These are phyloP conservation scores for Debaryomycetaceae sp. DNA, from an alignment of 1,139 yeast genomes.

Conservation along the genomic window DNA sequence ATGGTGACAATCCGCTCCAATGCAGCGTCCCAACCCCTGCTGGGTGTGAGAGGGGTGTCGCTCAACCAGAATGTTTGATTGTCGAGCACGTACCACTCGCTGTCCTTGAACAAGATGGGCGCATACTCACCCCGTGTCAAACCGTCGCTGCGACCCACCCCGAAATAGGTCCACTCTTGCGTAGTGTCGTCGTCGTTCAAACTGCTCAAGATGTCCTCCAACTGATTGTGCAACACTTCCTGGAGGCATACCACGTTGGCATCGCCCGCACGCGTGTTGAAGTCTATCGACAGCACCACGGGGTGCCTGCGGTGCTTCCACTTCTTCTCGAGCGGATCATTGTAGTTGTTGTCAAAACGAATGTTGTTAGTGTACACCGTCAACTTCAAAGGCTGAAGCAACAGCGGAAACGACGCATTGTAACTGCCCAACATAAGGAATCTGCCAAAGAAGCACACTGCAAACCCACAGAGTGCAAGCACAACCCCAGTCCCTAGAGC, in stretches of 20 bases:
- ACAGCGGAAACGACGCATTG: constrained; percentile 1
- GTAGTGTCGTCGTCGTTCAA: constrained; percentile 21
- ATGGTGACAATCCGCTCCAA: constrained; percentile 32
- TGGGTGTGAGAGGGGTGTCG: constrained; percentile 41
- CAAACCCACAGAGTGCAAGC: background rate
- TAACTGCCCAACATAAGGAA: background rate
- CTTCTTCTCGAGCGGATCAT: constrained; percentile 32
- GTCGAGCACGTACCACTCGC: constrained; percentile 35
- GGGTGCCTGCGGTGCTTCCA: constrained; percentile 42
- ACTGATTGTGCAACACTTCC: constrained; percentile 52
- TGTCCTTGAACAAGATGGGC: constrained; percentile 36
- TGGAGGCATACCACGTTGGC: constrained; percentile 49
- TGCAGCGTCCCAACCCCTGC: constrained; percentile 31
- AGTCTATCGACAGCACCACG: constrained; percentile 37
- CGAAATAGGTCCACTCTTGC: constrained; percentile 39
- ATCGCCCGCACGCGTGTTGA: constrained; percentile 27
- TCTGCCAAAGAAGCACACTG: background rate
- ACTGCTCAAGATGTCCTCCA: constrained; percentile 40
- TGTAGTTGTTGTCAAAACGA: constrained; percentile 39
- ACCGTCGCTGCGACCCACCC: constrained; percentile 50
- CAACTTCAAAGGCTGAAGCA: constrained; percentile 17
- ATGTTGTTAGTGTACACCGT: constrained; percentile 54
- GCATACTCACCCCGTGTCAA: constrained; percentile 40
- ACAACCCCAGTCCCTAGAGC: background rate
- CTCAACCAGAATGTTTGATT: constrained; percentile 41